Evolutionary conservation across 2,329 filamentous ascomycete genomes (phyloP).

Genomic region (Parastagonospora nodorum): DNA sequence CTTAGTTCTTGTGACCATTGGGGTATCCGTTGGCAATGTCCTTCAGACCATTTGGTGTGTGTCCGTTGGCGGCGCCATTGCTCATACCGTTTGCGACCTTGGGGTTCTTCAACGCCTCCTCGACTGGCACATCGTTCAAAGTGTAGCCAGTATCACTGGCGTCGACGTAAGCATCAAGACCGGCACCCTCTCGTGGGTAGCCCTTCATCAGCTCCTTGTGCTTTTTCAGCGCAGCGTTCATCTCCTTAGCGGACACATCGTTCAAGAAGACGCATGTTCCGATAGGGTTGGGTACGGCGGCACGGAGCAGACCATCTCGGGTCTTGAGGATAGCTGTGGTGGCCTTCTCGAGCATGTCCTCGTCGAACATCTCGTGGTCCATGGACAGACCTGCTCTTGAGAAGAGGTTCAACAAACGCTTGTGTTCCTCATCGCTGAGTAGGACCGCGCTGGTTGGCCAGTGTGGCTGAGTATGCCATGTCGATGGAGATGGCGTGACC

Average conservation of each 20-base stretch:
- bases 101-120: constrained; percentile 28
- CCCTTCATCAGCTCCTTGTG: constrained; percentile 69
- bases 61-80: constrained; percentile 28
- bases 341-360: constrained; percentile 66
- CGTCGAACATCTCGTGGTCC: constrained; percentile 71
- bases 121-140: constrained; percentile 50
- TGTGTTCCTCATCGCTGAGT: constrained; percentile 64
- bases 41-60: constrained; percentile 4
- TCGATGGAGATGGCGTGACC: constrained; percentile 77
- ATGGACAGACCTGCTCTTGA: constrained; percentile 73
- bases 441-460: constrained; percentile 68
- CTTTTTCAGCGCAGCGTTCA: constrained; percentile 62
- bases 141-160: constrained; percentile 69
- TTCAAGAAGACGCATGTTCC: constrained; percentile 72
- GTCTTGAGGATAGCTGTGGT: constrained; percentile 74
- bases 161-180: constrained; percentile 72
- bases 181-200: constrained; percentile 67
- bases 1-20: constrained; percentile 35
- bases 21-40: constrained; percentile 21
- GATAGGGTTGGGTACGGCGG: constrained; percentile 70
- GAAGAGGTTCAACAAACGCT: constrained; percentile 68
- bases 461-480: constrained; percentile 75
- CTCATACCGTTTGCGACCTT: constrained; percentile 29
- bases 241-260: constrained; percentile 66
- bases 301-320: constrained; percentile 69